phyloP scores from a whole-genome alignment of 352 stramenopile genomes.

The Phytophthora macrochlamydospora region DNA sequence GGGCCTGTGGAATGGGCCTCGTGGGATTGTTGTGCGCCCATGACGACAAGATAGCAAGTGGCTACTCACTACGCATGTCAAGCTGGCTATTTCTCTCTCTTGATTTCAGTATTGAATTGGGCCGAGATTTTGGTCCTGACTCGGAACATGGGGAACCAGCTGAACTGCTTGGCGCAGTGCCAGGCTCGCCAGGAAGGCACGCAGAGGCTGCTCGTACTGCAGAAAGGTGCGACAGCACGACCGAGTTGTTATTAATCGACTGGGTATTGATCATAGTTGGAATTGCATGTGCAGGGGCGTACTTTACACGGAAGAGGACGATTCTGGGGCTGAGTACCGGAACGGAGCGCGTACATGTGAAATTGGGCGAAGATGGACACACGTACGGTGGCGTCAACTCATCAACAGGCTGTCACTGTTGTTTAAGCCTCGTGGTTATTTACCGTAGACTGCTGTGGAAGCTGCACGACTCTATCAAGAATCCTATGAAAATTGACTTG shows the following conservation, averaged over 20 bases:
- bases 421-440: not conserved
- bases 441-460: conserved; percentile 72
- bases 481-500: conserved; percentile 53
- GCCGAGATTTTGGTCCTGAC: too few species aligned
- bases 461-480: conserved; percentile 56
- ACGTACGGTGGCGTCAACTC: conserved; percentile 33
- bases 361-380: conserved; percentile 66
- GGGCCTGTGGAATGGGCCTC: not conserved
- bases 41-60: conserved; percentile 11
- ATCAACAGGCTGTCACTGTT: not conserved
- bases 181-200: conserved; percentile 65
- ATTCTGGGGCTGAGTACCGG: conserved; percentile 68
- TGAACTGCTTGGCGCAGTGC: conserved; percentile 84
- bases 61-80: conserved; percentile 4
- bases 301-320: conserved; percentile 82
- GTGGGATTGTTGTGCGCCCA: conserved; percentile 28
- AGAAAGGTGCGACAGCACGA: conserved; percentile 52
- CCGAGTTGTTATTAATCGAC: not conserved
- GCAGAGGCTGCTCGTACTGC: conserved; percentile 71
- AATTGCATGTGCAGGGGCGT: conserved; percentile 35
- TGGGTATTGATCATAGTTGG: not conserved
- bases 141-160: conserved; percentile 65
- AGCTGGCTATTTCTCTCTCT: not conserved
- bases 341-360: conserved; percentile 64
- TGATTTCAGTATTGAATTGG: too few species aligned